Evolutionary conservation across 495 filamentous ascomycete species (phyloP), one percentile per base, ranked within the genome.

Genomic region (Viridothelium virens): DNA sequence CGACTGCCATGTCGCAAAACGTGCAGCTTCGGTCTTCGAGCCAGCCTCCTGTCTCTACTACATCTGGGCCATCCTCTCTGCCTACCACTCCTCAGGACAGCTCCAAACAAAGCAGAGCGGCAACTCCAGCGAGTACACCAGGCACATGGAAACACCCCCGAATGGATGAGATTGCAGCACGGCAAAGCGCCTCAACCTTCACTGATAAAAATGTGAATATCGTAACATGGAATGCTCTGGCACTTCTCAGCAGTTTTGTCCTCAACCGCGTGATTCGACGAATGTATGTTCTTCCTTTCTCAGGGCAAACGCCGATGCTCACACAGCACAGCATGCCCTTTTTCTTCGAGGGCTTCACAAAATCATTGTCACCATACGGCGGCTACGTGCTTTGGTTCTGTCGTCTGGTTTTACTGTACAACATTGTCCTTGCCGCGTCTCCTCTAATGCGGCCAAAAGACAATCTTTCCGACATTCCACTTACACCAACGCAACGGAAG

Each of bases 71-170:
- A 53, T 5, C 48, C 25, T 16, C 7, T 4, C 9, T 10, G 16
- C 14, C 63, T 33, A 14, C 41, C 16, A 50, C 39, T 34, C 53
- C 53, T 9, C 33, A 33, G 14, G 53, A 59, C 31, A 59, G 31
- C 5, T 67, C 38, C 65, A 64, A 62, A 44, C 47, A 59, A 61
- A 59, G n/a, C 48, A 16, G 16, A n/a, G 16, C 65, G 41, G 53
- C 68, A 2, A 63, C 77, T 25, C 48, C 76, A 7, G 66, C 72
- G 11, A 68, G 78, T 10, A 75, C 81, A n/a, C 80, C 79, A 14
- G 92, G 92, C 62, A 90, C 87, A 77, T 97, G 92, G 92, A 83
- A 84, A 67, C 92, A 97, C 76, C 92, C 92, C 3, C 84, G 85
- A 38, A 78, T 96, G 61, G 79, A 87, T 68, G 91, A 95, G 74